Conservation (phyloP, 345 rosid species). For the Populus deltoides region DNA sequence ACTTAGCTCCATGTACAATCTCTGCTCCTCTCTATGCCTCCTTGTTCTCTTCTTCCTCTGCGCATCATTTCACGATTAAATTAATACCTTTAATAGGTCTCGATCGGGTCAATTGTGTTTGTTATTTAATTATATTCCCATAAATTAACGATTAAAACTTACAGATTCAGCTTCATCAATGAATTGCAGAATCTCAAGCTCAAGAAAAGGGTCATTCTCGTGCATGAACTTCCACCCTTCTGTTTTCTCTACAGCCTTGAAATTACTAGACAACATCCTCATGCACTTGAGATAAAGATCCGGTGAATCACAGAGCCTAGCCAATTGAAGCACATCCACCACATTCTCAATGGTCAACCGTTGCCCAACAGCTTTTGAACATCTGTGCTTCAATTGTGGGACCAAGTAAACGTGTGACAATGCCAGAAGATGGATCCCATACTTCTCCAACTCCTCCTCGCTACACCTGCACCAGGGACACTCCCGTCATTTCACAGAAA, state of each 20-base stretch:
- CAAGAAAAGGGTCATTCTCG: conserved; percentile 65
- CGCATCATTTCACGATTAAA: not conserved
- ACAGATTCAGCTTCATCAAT: conserved; percentile 73
- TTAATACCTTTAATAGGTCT: not conserved
- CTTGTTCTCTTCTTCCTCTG: conserved; percentile 74
- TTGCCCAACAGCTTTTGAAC: conserved; percentile 42
- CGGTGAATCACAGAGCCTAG: conserved; percentile 74
- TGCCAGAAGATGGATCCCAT: conserved; percentile 69
- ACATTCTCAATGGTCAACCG: conserved; percentile 62
- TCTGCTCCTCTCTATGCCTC: conserved; percentile 49
- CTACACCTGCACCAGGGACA: conserved; percentile 40
- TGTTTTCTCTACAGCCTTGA: conserved; percentile 54
- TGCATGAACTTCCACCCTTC: conserved; percentile 88
- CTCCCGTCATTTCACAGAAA: conserved; percentile 10
- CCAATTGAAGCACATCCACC: conserved; percentile 74
- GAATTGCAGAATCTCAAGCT: conserved; percentile 76
- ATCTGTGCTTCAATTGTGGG: conserved; percentile 61
- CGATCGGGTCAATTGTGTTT: not conserved
- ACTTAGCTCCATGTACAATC: conserved; percentile 56
- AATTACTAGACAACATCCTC: conserved; percentile 45
- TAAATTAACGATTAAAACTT: not conserved
- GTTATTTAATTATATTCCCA: not conserved
- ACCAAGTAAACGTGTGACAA: conserved; percentile 76
- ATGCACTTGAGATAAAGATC: conserved; percentile 62
- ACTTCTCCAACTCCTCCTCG: conserved; percentile 60